Evolutionary conservation across 139 green algal genomes (phyloP).

Genomic region (Tetratostichococcus sp.): DNA sequence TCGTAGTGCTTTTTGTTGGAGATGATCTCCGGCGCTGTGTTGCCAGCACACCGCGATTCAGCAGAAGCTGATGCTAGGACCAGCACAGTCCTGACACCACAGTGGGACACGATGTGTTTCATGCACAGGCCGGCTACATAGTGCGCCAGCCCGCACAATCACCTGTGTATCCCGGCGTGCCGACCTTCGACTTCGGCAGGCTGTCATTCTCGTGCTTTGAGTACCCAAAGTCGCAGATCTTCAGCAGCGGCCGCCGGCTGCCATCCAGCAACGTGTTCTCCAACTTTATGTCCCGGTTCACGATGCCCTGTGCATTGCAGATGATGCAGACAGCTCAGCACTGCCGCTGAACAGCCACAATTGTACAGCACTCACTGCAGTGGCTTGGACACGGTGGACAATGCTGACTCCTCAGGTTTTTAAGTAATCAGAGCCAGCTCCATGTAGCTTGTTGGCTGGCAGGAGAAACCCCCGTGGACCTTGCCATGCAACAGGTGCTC

Average conservation of each 20-base stretch:
- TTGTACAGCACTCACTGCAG: no score
- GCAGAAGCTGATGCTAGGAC: no score
- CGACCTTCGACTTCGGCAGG: constrained; percentile 47
- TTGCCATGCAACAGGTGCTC: no score
- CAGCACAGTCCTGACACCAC: no score
- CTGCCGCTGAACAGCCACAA: neutral
- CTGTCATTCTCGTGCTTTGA: constrained; percentile 74
- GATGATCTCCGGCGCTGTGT: constrained; percentile 49
- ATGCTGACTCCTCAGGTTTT: no score
- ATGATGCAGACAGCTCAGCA: neutral
- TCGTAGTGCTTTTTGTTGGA: constrained; percentile 44
- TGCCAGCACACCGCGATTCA: no score
- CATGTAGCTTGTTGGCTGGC: no score
- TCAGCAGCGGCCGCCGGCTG: constrained; percentile 65
- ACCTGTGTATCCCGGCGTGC: constrained; percentile 55
- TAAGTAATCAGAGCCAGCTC: no score
- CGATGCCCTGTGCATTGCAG: constrained; percentile 41
- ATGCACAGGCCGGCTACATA: no score
- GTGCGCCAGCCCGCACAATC: neutral
- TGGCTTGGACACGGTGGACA: no score
- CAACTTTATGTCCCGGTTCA: constrained; percentile 76
- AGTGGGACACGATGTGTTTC: neutral
- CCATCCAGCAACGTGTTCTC: constrained; percentile 72
- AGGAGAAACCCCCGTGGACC: no score
- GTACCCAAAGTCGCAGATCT: constrained; percentile 93